These are phyloP conservation scores for Scutellaria baicalensis DNA, from an alignment of 257 asterid species.

Conservation along the genomic window DNA sequence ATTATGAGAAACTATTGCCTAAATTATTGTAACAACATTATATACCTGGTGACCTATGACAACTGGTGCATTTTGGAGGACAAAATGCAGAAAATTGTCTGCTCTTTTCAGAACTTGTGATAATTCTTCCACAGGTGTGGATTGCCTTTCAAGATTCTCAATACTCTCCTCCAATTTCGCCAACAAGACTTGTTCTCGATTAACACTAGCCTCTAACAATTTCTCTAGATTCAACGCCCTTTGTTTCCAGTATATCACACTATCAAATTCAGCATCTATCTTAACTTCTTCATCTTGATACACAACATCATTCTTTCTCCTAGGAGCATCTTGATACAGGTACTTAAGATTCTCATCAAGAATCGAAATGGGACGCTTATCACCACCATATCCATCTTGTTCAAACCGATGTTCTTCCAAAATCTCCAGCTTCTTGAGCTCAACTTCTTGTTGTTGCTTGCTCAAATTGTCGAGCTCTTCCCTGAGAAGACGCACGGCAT, in stretches of 20 bases:
- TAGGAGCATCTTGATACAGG: slow-evolving; percentile 49
- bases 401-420: slow-evolving; percentile 80
- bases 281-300: slow-evolving; percentile 43
- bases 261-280: slow-evolving; percentile 62
- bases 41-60: slow-evolving; percentile 92
- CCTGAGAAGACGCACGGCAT: slow-evolving; percentile 71
- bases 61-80: slow-evolving; percentile 93
- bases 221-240: slow-evolving; percentile 54
- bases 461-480: slow-evolving; percentile 86
- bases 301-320: slow-evolving; percentile 40
- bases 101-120: slow-evolving; percentile 78
- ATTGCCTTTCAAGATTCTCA: slow-evolving; percentile 64
- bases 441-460: slow-evolving; percentile 80
- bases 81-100: slow-evolving; percentile 82
- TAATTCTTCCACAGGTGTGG: slow-evolving; percentile 81
- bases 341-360: slow-evolving; percentile 66
- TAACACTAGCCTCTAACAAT: slow-evolving; percentile 55
- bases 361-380: slow-evolving; percentile 74
- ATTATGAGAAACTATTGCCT: neutral
- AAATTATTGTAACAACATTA: neutral
- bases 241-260: slow-evolving; percentile 70
- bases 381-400: slow-evolving; percentile 61
- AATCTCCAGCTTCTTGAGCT: slow-evolving; percentile 84
- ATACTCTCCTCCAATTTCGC: slow-evolving; percentile 80
- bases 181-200: slow-evolving; percentile 45